Evolutionary conservation across 2,329 filamentous ascomycete species (phyloP), one percentile per base, ranked within the genome.

Genomic region (Hypomyces perniciosus): DNA sequence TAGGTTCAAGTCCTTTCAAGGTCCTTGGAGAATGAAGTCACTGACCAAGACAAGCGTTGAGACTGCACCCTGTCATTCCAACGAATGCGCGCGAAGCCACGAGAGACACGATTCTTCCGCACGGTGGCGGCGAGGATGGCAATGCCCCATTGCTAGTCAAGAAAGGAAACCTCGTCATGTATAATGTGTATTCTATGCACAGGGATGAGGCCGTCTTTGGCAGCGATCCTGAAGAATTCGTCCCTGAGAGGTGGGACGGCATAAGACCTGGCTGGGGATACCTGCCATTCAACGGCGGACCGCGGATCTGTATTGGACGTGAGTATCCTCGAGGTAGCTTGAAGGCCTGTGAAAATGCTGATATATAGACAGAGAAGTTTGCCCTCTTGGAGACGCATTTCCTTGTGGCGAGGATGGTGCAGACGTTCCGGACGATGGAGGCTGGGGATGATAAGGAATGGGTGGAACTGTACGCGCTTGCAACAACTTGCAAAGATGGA

Each of bases 11-110:
- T 35, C 13, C 44, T 5, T 8, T 26, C 13, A 26, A 30, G 26
- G 10, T 10, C 26, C 10, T 34, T 34, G 37, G 33, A 5, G 3
- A 13, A 34, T 4, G 8, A n/a, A 20, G 8, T 26, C n/a, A 5
- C 34, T 52, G n/a, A 43, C 33, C 20, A 13, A 8, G 20, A 6
- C 7, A 56, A 68, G 71, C 74, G 12, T 68, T 80, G 4, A 72
- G 78, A n/a, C 61, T 78, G 4, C 69, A 79, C 58, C 73, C 77
- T 9, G 69, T 73, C 5, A 75, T 79, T 20, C 76, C 77, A 1
- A 61, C 68, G 10, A 81, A 80, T 62, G 46, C 75, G 41, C 65
- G 68, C 6, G 46, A 55, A 20, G 63, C 65, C 2, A 51, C 52
- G 5, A 51, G 56, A 34, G 75, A 80, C 59, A 78, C 77, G 0